Evolutionary conservation across 805 yeast species (phyloP).

Genomic region (Ascoidea tarda): DNA sequence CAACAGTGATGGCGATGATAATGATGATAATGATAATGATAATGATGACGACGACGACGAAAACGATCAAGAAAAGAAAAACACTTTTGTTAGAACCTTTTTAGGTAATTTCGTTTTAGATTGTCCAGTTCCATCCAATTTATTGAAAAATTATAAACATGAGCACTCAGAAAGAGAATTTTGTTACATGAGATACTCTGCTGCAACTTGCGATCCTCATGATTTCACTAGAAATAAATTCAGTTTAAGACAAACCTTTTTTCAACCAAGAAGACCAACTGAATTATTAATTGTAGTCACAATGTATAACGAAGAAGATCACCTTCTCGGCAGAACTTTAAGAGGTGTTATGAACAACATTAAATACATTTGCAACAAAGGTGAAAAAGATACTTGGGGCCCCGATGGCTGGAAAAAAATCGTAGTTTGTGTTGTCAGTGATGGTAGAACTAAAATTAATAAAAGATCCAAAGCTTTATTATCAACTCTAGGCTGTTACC

Average conservation of each 20-base stretch:
- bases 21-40: slow-evolving; percentile 3
- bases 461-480: slow-evolving; percentile 47
- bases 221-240: slow-evolving; percentile 43
- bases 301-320: slow-evolving; percentile 56
- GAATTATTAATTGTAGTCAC: slow-evolving; percentile 50
- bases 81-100: slow-evolving; percentile 6
- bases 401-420: slow-evolving; percentile 43
- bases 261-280: slow-evolving; percentile 36
- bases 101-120: slow-evolving; percentile 73
- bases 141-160: slow-evolving; percentile 36
- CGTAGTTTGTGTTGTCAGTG: slow-evolving; percentile 49
- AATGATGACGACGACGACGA: slow-evolving; percentile 1
- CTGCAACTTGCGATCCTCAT: slow-evolving; percentile 60
- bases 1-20: slow-evolving; percentile 4
- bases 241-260: slow-evolving; percentile 39
- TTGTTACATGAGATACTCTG: slow-evolving; percentile 24
- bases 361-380: slow-evolving; percentile 41
- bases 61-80: slow-evolving; percentile 3
- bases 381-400: slow-evolving; percentile 45
- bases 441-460: slow-evolving; percentile 53
- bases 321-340: slow-evolving; percentile 43
- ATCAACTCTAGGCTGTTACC: slow-evolving; percentile 53
- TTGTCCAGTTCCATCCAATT: slow-evolving; percentile 67
- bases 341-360: slow-evolving; percentile 54
- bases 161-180: slow-evolving; percentile 14